phyloP scores from a whole-genome alignment of 345 rosid genomes.

The Rubroshorea leprosula region DNA sequence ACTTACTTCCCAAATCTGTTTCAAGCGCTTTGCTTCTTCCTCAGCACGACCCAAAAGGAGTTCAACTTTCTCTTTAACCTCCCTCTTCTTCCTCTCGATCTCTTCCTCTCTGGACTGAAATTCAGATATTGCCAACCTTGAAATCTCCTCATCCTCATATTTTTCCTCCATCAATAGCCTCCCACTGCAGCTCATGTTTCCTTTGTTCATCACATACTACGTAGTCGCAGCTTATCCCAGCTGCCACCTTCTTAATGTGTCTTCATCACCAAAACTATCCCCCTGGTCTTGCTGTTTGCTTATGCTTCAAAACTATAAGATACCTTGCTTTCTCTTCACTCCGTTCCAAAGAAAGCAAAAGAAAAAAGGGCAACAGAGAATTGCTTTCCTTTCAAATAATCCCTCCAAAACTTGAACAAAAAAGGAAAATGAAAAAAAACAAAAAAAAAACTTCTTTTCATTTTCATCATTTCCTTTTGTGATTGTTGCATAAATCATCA shows the following conservation, averaged over 20 bases:
- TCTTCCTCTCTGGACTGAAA: slow-evolving; percentile 76
- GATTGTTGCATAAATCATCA: too few species aligned
- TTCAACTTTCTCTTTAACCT: slow-evolving; percentile 62
- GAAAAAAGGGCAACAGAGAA: too few species aligned
- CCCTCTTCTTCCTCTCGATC: slow-evolving; percentile 71
- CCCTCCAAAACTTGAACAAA: too few species aligned
- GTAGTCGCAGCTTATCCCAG: too few species aligned
- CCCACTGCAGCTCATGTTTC: slow-evolving; percentile 26
- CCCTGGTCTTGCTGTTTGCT: too few species aligned
- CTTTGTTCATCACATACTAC: slow-evolving; percentile 13
- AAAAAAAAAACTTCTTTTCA: too few species aligned
- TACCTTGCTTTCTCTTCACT: slow-evolving; percentile 33
- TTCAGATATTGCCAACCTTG: slow-evolving; percentile 46
- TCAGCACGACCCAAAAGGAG: slow-evolving; percentile 64
- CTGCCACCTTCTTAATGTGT: too few species aligned
- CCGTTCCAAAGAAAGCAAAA: slow-evolving; percentile 23
- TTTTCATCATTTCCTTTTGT: too few species aligned
- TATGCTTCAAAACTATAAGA: slow-evolving; percentile 28
- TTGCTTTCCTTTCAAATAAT: too few species aligned
- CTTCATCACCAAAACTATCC: too few species aligned
- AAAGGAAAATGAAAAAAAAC: too few species aligned
- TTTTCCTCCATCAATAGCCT: slow-evolving; percentile 46
- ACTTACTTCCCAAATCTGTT: slow-evolving; percentile 70
- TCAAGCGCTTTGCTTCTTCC: slow-evolving; percentile 64
- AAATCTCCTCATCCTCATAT: slow-evolving; percentile 42